Percentiles rank a stretch among this genome's conserved stretches.
Evolutionary conservation across 306 rosid genomes (phyloP).

Genomic region (Begonia fuchsioides): DNA sequence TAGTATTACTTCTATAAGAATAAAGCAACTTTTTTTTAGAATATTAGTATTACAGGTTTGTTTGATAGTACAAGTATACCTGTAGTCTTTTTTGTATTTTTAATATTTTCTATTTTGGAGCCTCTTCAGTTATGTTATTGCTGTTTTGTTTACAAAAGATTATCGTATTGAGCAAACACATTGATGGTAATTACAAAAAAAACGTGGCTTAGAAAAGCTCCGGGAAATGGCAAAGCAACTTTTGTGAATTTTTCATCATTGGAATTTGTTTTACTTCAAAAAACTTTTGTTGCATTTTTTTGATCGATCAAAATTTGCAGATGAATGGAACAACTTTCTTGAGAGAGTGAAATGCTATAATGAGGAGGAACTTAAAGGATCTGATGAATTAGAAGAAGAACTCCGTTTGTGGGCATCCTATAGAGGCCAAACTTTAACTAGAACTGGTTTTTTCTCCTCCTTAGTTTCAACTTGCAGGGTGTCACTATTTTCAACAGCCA

Average conservation of each 20-base stretch:
- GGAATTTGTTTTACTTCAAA: neutral
- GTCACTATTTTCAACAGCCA: too few species aligned
- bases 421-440: slow-evolving; percentile 92
- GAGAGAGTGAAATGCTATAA: slow-evolving; percentile 34
- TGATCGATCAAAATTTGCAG: slow-evolving; percentile 19
- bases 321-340: slow-evolving; percentile 94
- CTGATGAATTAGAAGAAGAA: slow-evolving; percentile 57
- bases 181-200: too few species aligned
- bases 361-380: slow-evolving; percentile 69
- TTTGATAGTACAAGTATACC: too few species aligned
- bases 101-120: neutral
- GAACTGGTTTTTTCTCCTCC: slow-evolving; percentile 43
- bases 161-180: too few species aligned
- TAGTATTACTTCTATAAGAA: too few species aligned
- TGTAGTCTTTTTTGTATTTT: too few species aligned
- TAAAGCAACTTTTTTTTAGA: too few species aligned
- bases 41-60: too few species aligned
- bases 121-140: too few species aligned
- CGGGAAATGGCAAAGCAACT: too few species aligned
- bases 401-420: slow-evolving; percentile 96
- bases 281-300: neutral
- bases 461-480: neutral
- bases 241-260: neutral
- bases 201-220: too few species aligned
- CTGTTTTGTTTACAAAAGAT: too few species aligned